A percentile compares a stretch with the other conserved stretches of the same genome.
These are phyloP conservation scores for Halenospora varia DNA, from an alignment of 495 filamentous ascomycete species.

Conservation along the genomic window DNA sequence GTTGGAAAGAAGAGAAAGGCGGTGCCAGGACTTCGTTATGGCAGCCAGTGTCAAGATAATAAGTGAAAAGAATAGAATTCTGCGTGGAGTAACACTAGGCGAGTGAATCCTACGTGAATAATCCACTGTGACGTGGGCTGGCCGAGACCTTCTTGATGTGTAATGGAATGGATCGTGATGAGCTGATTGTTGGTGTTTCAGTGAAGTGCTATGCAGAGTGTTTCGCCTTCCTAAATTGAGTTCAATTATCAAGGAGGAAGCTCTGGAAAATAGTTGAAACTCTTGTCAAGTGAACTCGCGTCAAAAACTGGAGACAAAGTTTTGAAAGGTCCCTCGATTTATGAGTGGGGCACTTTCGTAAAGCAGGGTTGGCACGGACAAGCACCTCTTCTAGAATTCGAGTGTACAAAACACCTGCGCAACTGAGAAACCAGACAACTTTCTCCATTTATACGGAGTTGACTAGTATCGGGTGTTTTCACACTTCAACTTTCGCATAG, in stretches of 20 bases:
- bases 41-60: slow-evolving; percentile 22
- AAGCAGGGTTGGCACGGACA: neutral
- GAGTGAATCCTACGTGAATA: neutral
- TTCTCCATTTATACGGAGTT: too few relatives aligned
- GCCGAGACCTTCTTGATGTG: slow-evolving; percentile 1
- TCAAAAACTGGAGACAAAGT: neutral
- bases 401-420: too few relatives aligned
- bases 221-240: too few relatives aligned
- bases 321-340: neutral
- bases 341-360: neutral
- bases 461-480: too few relatives aligned
- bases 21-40: slow-evolving; percentile 18
- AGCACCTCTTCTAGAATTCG: neutral
- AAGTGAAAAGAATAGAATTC: slow-evolving; percentile 14
- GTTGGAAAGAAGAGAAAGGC: slow-evolving; percentile 19
- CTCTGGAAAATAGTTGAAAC: too few relatives aligned
- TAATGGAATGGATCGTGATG: neutral
- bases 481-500: neutral
- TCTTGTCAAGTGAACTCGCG: too few relatives aligned
- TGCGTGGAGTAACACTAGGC: neutral
- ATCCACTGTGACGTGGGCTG: neutral
- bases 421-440: too few relatives aligned
- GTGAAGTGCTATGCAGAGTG: neutral
- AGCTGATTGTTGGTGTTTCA: neutral
- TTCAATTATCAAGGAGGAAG: too few relatives aligned